phyloP scores from a whole-genome alignment of 768 basidiomycete species.

The Podaxis sp. region DNA sequence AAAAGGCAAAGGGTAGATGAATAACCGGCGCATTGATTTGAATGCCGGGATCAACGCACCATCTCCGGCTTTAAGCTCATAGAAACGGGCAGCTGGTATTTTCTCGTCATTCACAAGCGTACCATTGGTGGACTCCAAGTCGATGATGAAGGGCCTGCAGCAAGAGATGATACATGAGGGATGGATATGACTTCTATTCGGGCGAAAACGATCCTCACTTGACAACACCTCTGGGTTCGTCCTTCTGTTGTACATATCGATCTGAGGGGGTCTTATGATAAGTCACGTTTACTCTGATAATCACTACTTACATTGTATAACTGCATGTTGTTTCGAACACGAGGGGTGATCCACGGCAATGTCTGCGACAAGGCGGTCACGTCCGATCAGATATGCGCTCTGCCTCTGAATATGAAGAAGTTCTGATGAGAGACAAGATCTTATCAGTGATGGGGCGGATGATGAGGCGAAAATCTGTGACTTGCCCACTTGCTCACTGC shows the following conservation, averaged over 20 bases:
- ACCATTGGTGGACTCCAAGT: slow-evolving; percentile 97
- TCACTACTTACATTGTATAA: slow-evolving; percentile 74
- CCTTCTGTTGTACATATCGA: slow-evolving; percentile 81
- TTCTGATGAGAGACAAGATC: slow-evolving; percentile 46
- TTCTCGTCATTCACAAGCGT: slow-evolving; percentile 87
- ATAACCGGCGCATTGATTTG: slow-evolving; percentile 1
- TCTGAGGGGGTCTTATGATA: slow-evolving; percentile 40
- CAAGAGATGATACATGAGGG: slow-evolving; percentile 7
- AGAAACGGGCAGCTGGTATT: slow-evolving; percentile 86
- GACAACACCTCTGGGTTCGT: slow-evolving; percentile 81
- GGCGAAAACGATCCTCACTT: slow-evolving; percentile 59
- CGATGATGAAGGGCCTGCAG: slow-evolving; percentile 90
- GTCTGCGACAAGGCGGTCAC: slow-evolving; percentile 84
- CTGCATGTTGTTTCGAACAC: slow-evolving; percentile 98
- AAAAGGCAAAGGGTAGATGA: slow-evolving; percentile 2
- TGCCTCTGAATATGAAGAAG: slow-evolving; percentile 91
- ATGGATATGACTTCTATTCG: not conserved
- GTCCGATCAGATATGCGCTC: slow-evolving; percentile 91
- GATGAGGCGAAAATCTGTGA: slow-evolving; percentile 15
- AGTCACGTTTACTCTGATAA: slow-evolving; percentile 4
- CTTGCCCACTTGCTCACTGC: slow-evolving; percentile 87
- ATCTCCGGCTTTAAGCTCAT: slow-evolving; percentile 77
- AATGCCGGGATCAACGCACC: slow-evolving; percentile 45
- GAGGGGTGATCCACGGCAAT: slow-evolving; percentile 95
- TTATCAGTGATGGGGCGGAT: not conserved